phyloP scores from a whole-genome alignment of 352 stramenopile genomes.

The Elongisporangium undulatum region DNA sequence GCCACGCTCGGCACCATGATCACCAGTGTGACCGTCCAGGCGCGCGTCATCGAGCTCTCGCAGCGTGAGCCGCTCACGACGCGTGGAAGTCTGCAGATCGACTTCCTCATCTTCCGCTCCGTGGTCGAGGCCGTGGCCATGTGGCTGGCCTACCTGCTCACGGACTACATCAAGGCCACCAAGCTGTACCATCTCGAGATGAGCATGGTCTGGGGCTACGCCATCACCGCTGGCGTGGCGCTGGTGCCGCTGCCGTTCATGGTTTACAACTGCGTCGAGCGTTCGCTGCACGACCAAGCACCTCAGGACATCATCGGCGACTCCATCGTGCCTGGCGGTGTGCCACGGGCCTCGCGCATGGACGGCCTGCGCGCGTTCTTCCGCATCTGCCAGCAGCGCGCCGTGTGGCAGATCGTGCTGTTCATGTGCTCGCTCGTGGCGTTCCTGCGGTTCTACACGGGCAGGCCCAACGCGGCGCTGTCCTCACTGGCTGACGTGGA shows the following conservation, averaged over 20 bases:
- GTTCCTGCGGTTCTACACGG: conserved; percentile 57
- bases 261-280: conserved; percentile 55
- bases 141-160: conserved; percentile 47
- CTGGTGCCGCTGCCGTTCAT: conserved; percentile 36
- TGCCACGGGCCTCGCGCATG: conserved; percentile 1
- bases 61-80: conserved; percentile 53
- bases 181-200: conserved; percentile 39
- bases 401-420: conserved; percentile 71
- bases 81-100: conserved; percentile 54
- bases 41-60: conserved; percentile 65
- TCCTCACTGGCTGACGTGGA: conserved; percentile 25
- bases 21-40: conserved; percentile 82
- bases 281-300: conserved; percentile 21
- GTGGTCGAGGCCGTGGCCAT: conserved; percentile 15
- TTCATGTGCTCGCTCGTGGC: conserved; percentile 61
- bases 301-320: conserved; percentile 9
- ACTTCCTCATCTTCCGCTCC: conserved; percentile 37
- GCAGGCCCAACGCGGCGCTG: conserved; percentile 28
- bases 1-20: conserved; percentile 85
- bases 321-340: conserved; percentile 9
- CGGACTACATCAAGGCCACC: conserved; percentile 7
- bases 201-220: conserved; percentile 47
- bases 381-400: conserved; percentile 33
- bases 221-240: conserved; percentile 28
- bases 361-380: conserved; percentile 7